A percentile compares a stretch with the other conserved stretches of the same genome.
Evolutionary conservation across 2,329 filamentous ascomycete genomes (phyloP).

Genomic region (Clonostachys byssicola): DNA sequence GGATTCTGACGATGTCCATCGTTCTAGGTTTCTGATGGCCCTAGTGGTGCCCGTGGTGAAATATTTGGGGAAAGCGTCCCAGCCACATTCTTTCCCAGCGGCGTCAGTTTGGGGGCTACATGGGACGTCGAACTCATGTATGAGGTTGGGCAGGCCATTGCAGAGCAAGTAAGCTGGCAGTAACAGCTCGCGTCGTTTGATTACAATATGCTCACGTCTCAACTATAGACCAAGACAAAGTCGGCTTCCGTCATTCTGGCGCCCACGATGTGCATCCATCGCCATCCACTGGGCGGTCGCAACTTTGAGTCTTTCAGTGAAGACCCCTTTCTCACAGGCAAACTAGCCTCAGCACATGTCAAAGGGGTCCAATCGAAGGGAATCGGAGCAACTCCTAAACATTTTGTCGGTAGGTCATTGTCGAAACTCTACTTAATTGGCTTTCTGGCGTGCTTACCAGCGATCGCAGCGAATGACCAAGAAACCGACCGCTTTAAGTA

Average conservation of each 20-base stretch:
- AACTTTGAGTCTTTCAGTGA: constrained; percentile 74
- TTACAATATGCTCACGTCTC: too few species aligned
- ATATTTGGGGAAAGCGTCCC: neutral
- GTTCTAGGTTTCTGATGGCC: neutral
- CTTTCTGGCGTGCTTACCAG: constrained; percentile 9
- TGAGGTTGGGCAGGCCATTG: constrained; percentile 53
- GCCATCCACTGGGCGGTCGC: constrained; percentile 60
- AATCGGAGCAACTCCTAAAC: constrained; percentile 6
- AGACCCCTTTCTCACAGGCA: constrained; percentile 68
- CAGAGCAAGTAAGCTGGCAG: constrained; percentile 20
- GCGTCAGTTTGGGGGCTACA: constrained; percentile 47
- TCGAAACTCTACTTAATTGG: constrained; percentile 5
- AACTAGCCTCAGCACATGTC: constrained; percentile 42
- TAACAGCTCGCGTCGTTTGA: too few species aligned
- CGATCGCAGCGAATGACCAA: constrained; percentile 7
- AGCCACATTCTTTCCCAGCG: neutral
- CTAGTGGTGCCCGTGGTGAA: neutral
- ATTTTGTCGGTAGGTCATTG: constrained; percentile 13
- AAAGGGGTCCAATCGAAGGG: constrained; percentile 19
- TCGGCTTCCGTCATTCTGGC: constrained; percentile 69
- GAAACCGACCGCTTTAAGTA: constrained; percentile 25
- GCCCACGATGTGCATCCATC: constrained; percentile 50
- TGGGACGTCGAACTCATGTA: constrained; percentile 56
- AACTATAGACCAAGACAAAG: constrained; percentile 42
- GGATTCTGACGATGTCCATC: neutral